Evolutionary conservation across 2,329 filamentous ascomycete genomes (phyloP).

Genomic region (Aspergillus sp.): DNA sequence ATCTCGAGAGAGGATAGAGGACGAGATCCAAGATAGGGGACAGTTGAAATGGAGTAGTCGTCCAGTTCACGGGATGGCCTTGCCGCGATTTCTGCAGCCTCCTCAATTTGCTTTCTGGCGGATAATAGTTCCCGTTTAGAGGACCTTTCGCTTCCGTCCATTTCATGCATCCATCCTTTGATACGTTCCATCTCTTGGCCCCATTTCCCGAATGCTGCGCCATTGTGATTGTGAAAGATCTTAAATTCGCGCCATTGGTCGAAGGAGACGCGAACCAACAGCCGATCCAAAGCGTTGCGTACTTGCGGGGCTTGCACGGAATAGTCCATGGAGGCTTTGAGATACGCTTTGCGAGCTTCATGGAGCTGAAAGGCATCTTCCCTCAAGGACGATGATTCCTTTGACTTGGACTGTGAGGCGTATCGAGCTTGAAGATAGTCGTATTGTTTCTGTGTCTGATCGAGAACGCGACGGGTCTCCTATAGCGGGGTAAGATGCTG

Average conservation of each 20-base stretch:
- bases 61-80: conserved; percentile 89
- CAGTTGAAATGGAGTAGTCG: conserved; percentile 84
- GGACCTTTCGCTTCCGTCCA: conserved; percentile 80
- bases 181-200: conserved; percentile 83
- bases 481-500: conserved; percentile 17
- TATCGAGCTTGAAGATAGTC: conserved; percentile 80
- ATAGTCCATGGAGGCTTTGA: conserved; percentile 91
- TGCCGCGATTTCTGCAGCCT: conserved; percentile 63
- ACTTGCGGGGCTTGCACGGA: conserved; percentile 83
- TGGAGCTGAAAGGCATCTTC: conserved; percentile 96
- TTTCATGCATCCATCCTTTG: conserved; percentile 86
- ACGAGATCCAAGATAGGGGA: conserved; percentile 73
- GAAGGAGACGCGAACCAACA: conserved; percentile 77
- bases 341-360: conserved; percentile 83
- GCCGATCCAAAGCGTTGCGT: conserved; percentile 74
- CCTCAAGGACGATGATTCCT: conserved; percentile 83
- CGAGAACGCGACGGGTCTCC: conserved; percentile 71
- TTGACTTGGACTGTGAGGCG: conserved; percentile 80
- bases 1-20: conserved; percentile 61
- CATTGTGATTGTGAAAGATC: conserved; percentile 61
- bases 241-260: conserved; percentile 89
- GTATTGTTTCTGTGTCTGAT: conserved; percentile 76
- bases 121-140: conserved; percentile 78
- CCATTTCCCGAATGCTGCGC: conserved; percentile 60
- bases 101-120: conserved; percentile 77